A percentile compares a stretch with the other conserved stretches of the same genome.
These are phyloP conservation scores for Citeromyces siamensis DNA, from an alignment of 1,139 yeast species.

Conservation along the genomic window DNA sequence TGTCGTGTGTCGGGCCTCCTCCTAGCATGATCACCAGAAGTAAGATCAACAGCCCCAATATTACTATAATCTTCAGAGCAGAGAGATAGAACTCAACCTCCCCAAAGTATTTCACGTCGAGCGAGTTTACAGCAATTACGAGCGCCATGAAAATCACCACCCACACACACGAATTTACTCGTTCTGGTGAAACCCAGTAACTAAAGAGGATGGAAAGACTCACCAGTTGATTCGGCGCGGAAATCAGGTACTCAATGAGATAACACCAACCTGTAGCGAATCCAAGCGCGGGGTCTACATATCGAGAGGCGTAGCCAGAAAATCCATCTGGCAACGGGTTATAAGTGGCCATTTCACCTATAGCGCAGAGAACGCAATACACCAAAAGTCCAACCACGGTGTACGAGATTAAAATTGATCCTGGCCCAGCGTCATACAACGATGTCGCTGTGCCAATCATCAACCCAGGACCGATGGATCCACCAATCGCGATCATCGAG, in stretches of 20 bases:
- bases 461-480: slow-evolving; percentile 53
- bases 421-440: slow-evolving; percentile 57
- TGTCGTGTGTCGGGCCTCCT: slow-evolving; percentile 47
- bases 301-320: slow-evolving; percentile 57
- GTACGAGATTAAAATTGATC: slow-evolving; percentile 49
- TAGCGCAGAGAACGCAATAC: slow-evolving; percentile 55
- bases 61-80: slow-evolving; percentile 42
- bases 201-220: slow-evolving; percentile 52
- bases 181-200: slow-evolving; percentile 40
- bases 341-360: slow-evolving; percentile 70
- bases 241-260: slow-evolving; percentile 47
- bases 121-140: slow-evolving; percentile 24
- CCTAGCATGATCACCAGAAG: slow-evolving; percentile 39
- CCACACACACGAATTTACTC: slow-evolving; percentile 48
- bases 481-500: slow-evolving; percentile 59
- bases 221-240: slow-evolving; percentile 49
- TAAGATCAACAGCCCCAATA: slow-evolving; percentile 36
- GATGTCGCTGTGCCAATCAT: slow-evolving; percentile 63
- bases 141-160: slow-evolving; percentile 36
- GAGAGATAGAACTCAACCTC: slow-evolving; percentile 63
- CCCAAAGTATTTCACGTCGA: slow-evolving; percentile 39
- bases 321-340: slow-evolving; percentile 61
- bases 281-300: slow-evolving; percentile 59
- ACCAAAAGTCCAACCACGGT: slow-evolving; percentile 50
- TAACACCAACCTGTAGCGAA: slow-evolving; percentile 67